Evolutionary conservation across 2,329 filamentous ascomycete species (phyloP), one percentile per base, ranked within the genome.

Genomic region (Sclerotinia borealis): DNA sequence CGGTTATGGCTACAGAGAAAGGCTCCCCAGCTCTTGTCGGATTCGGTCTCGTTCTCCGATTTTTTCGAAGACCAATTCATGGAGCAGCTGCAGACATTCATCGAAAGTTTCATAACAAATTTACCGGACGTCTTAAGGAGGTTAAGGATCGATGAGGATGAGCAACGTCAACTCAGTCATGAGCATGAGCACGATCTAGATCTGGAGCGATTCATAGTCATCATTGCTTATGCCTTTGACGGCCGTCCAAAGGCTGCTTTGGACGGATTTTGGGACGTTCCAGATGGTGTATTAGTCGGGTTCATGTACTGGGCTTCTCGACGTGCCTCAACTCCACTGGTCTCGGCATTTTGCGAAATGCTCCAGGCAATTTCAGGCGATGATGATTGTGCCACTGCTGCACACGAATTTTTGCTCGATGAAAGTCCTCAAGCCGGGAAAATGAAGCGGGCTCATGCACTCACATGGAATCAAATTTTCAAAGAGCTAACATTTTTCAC

Each of bases 301-400:
- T 99, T 99, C 74, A 83, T 99, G 74, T 91, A 96, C 68, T 99
- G 95, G 95, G 91, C 93, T n/a, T 96, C 95, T 4, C 89, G 92
- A 69, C 84, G 95, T 70, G 92, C 96, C 65, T 96, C 96, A 0
- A 97, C 96, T 0, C 95, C 95, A n/a, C 83, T 96, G 29, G 93
- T 96, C 64, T 95, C 92, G 66, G 93, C 93, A 15, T 99, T 98
- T 71, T 99, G 95, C 75, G 93, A 98, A 74, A 93, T 99, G 87
- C 80, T 99, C 19, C 90, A 92, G 72, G 89, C 93, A 1, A 88
- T 99, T 54, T 91, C 95, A 0, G 87, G 88, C 59, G 92, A 92
- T 59, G 85, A 91, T 61, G 85, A 90, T 60, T 95, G 91, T 70
- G 93, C 95, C 34, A 88, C 89, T 61, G 84, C 90, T 19, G 92